A percentile compares a stretch with the other conserved stretches of the same genome.
Conservation (phyloP, 495 filamentous ascomycete genomes). For the Bathelium albidoporum region DNA sequence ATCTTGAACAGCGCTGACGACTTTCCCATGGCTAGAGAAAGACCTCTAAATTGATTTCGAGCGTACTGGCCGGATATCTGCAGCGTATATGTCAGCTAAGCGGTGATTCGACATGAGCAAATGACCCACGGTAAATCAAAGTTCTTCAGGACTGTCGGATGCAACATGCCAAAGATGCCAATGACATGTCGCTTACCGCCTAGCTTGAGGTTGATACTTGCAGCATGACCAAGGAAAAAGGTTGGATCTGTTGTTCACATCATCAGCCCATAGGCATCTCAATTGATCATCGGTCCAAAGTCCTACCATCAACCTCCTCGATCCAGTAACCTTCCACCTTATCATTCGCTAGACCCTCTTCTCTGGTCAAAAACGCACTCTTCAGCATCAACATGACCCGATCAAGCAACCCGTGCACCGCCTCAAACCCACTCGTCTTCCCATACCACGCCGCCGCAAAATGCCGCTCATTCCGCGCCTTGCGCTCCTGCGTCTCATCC, state of each 20-base stretch:
- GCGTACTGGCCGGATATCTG: conserved; percentile 82
- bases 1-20: background rate
- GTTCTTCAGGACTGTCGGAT: conserved; percentile 84
- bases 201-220: conserved; percentile 64
- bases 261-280: background rate
- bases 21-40: conserved; percentile 54
- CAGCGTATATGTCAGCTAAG: background rate
- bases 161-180: conserved; percentile 84
- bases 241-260: conserved; percentile 51
- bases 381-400: conserved; percentile 88
- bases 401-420: conserved; percentile 89
- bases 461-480: conserved; percentile 81
- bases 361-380: conserved; percentile 62
- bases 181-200: conserved; percentile 60
- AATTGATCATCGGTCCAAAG: conserved; percentile 8
- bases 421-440: conserved; percentile 91
- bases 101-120: conserved; percentile 5
- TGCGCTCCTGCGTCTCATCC: conserved; percentile 64
- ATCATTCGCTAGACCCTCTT: conserved; percentile 52
- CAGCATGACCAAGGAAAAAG: conserved; percentile 84
- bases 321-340: conserved; percentile 73
- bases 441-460: conserved; percentile 93
- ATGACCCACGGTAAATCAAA: conserved; percentile 69
- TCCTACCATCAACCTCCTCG: conserved; percentile 69
- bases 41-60: conserved; percentile 91